Percentiles rank a stretch among this genome's conserved stretches.
Evolutionary conservation across 164 flowering plant species (phyloP).

Genomic region (Piper longum): DNA sequence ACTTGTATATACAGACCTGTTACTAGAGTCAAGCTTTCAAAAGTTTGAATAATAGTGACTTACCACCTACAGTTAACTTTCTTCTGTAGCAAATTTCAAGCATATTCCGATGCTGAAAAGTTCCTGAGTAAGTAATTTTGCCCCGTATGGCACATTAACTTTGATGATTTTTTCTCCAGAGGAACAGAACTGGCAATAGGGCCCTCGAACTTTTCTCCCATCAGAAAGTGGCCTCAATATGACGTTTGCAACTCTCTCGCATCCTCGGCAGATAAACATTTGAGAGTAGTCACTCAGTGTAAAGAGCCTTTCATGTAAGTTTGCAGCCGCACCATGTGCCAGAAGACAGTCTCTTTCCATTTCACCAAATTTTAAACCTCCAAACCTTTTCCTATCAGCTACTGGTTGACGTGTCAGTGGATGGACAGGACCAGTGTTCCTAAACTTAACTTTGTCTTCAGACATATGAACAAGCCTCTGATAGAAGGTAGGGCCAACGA

Average conservation of each 20-base stretch:
- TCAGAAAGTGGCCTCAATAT: slow-evolving; percentile 49
- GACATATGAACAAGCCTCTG: slow-evolving; percentile 90
- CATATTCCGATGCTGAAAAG: slow-evolving; percentile 89
- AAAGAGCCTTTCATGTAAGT: slow-evolving; percentile 83
- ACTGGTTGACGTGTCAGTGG: slow-evolving; percentile 97
- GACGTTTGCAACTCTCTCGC: slow-evolving; percentile 50
- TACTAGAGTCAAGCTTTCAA: too few species aligned
- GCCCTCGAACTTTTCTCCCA: slow-evolving; percentile 63
- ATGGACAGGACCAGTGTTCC: slow-evolving; percentile 95
- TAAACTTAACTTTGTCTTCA: slow-evolving; percentile 88
- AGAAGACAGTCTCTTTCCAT: slow-evolving; percentile 96
- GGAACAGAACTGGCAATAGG: slow-evolving; percentile 65
- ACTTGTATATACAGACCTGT: too few species aligned
- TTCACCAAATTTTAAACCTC: slow-evolving; percentile 93
- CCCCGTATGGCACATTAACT: slow-evolving; percentile 83
- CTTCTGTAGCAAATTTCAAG: slow-evolving; percentile 56
- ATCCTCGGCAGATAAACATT: slow-evolving; percentile 60
- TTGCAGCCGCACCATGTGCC: slow-evolving; percentile 93
- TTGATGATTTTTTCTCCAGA: slow-evolving; percentile 53
- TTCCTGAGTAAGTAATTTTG: slow-evolving; percentile 77
- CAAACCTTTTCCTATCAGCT: slow-evolving; percentile 80
- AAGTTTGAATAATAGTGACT: too few species aligned
- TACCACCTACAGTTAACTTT: slow-evolving; percentile 5
- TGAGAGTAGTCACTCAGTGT: slow-evolving; percentile 78
- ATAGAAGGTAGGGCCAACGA: slow-evolving; percentile 83